These are phyloP conservation scores for Naganishia sp. DNA, from an alignment of 1,284 basidiomycete genomes.

Conservation along the genomic window DNA sequence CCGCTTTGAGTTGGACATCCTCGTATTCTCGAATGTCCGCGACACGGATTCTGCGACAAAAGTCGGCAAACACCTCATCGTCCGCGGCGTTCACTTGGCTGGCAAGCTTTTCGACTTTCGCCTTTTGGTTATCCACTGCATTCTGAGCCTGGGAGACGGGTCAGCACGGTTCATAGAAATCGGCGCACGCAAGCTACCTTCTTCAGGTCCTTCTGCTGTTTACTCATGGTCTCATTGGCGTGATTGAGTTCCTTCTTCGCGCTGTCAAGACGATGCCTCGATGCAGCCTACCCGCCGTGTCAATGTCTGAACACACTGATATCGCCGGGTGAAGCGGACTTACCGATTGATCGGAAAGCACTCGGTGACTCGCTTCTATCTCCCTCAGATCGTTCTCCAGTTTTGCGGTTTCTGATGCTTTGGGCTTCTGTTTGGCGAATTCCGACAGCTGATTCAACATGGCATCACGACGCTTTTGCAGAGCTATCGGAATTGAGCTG, in stretches of 20 bases:
- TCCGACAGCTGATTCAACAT: conserved; percentile 79
- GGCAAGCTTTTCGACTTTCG: conserved; percentile 62
- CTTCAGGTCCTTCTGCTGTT: conserved; percentile 28
- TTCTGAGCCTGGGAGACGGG: conserved; percentile 48
- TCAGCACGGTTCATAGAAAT: background rate
- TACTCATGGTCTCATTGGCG: conserved; percentile 19
- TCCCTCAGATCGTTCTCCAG: conserved; percentile 74
- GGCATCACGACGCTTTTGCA: conserved; percentile 71
- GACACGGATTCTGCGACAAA: conserved; percentile 81
- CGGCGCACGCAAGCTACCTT: conserved; percentile 5
- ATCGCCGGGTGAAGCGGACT: conserved; percentile 38
- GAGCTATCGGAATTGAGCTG: conserved; percentile 56
- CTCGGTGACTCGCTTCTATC: conserved; percentile 70
- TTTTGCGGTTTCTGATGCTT: conserved; percentile 77
- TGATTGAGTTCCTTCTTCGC: conserved; percentile 27
- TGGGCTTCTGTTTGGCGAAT: conserved; percentile 75
- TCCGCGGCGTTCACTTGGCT: conserved; percentile 69
- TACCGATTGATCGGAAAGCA: conserved; percentile 82
- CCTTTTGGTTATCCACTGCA: conserved; percentile 58
- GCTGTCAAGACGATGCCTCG: conserved; percentile 24
- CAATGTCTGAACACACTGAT: background rate
- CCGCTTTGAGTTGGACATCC: conserved; percentile 82
- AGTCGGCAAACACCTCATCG: conserved; percentile 73
- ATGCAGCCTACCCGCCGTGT: conserved; percentile 10
- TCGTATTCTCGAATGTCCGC: conserved; percentile 91